phyloP scores from a whole-genome alignment of 1,284 basidiomycete genomes.

The Mycena citricolor region DNA sequence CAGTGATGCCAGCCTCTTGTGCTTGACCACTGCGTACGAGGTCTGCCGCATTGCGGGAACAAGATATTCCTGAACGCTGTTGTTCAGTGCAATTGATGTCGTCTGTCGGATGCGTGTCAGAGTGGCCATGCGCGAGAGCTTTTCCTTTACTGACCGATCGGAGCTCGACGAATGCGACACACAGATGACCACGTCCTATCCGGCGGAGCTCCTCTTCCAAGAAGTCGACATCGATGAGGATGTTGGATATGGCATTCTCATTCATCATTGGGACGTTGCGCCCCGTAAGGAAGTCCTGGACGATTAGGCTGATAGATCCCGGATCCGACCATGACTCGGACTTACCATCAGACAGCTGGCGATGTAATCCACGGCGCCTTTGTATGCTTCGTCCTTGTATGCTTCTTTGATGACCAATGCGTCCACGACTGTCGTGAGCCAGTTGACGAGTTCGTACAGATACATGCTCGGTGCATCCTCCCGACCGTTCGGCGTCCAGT shows the following conservation, averaged over 20 bases:
- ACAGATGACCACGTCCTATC: constrained; percentile 69
- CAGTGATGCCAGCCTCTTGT: constrained; percentile 72
- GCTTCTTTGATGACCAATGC: constrained; percentile 82
- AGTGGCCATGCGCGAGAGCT: constrained; percentile 1
- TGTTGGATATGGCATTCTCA: constrained; percentile 83
- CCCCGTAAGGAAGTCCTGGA: constrained; percentile 76
- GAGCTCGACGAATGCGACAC: constrained; percentile 79
- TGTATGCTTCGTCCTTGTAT: constrained; percentile 88
- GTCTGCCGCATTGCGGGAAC: constrained; percentile 71
- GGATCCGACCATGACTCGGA: background rate
- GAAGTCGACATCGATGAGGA: constrained; percentile 82
- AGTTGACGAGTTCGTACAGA: constrained; percentile 92
- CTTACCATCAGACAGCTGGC: constrained; percentile 83
- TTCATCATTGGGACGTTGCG: constrained; percentile 81
- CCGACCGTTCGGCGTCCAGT: constrained; percentile 77
- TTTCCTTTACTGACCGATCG: constrained; percentile 62
- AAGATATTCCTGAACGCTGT: constrained; percentile 79
- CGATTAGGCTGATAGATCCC: background rate
- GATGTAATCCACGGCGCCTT: constrained; percentile 82
- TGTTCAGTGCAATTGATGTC: constrained; percentile 71
- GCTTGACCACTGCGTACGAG: constrained; percentile 72
- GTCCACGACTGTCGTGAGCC: constrained; percentile 95
- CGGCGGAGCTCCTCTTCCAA: constrained; percentile 80
- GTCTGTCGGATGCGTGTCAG: constrained; percentile 50
- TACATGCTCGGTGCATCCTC: constrained; percentile 87